These are phyloP conservation scores for Zarea fungicola DNA, from an alignment of 2,329 filamentous ascomycete genomes.

Conservation along the genomic window DNA sequence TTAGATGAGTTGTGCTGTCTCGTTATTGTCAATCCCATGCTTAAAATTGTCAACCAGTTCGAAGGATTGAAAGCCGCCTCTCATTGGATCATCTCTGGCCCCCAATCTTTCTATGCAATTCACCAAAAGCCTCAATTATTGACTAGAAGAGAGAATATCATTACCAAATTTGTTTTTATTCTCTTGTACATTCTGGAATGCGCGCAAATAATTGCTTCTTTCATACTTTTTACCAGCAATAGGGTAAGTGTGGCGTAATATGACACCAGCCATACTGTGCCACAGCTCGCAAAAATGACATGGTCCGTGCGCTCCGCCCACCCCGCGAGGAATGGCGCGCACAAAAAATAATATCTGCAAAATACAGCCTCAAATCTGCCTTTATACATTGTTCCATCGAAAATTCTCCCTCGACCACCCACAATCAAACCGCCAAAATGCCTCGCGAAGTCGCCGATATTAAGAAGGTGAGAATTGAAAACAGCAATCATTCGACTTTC, in stretches of 20 bases:
- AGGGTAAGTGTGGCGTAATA: constrained; percentile 1
- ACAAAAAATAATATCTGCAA: constrained; percentile 30
- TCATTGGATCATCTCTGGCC: no score
- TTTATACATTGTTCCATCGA: constrained; percentile 25
- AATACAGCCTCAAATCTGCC: constrained; percentile 24
- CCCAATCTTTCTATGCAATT: no score
- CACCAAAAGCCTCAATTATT: no score
- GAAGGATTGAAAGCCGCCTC: no score
- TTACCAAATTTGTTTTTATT: no score
- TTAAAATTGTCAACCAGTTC: no score
- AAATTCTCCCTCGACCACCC: constrained; percentile 23
- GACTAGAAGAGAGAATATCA: no score
- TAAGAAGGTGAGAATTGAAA: constrained; percentile 62
- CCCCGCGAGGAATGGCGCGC: constrained; percentile 24
- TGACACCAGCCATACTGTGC: constrained; percentile 1
- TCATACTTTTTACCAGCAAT: neutral
- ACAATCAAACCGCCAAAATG: constrained; percentile 82
- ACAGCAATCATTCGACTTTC: neutral
- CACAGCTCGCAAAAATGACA: neutral
- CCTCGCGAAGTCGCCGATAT: constrained; percentile 97
- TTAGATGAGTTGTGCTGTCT: no score
- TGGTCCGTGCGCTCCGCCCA: constrained; percentile 24
- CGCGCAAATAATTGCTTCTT: no score
- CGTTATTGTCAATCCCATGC: no score
- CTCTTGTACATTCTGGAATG: no score